Base-by-base conservation (phyloP, 345 rosid species). In the Draba incana region DNA sequence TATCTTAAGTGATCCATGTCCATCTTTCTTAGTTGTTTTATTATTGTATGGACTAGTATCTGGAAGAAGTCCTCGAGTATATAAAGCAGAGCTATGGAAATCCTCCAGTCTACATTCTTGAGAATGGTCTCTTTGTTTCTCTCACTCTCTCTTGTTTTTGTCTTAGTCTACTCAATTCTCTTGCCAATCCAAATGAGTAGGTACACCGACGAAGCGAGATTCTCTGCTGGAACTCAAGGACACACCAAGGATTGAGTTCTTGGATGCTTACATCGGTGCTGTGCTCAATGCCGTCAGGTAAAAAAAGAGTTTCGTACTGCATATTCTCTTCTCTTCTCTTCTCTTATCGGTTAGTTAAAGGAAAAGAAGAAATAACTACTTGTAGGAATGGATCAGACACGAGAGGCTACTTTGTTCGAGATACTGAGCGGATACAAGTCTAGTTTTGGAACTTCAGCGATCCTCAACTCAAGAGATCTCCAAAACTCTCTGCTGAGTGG, bases 201-300 rank as follows among this genome's bases (percentile, higher is more conserved):
- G 86, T 62, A 76, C 63, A 46, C 13, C 28, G 27, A 64, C 20
- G 23, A 28, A n/a, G 15, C 78, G 24, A 28, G 77, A 69, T 66
- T 72, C 79, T 24, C 56, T 69, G 11, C 58, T 80, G 63, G 69
- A 82, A 33, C 28, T 5, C n/a, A 27, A 48, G 35, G 86, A 80
- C 57, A 57, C 68, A 16, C 13, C 62, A 60, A 75, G 85, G 67
- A 62, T 75, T 39, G 53, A 72, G 24, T 79, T 23, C 46, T 15
- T 81, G 6, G 39, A 61, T 12, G 75, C 51, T 42, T 74, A 79
- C 25, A 79, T 81, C 14, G 83, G 86, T 46, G 51, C 64, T n/a
- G 75, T 77, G 58, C 81, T 83, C 47, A 72, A 79, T 62, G 75
- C 80, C 27, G 35, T 81, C 4, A 79, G 84, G 86, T 83, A 54